A percentile compares a stretch with the other conserved stretches of the same genome.
Conservation (phyloP, 345 rosid species). For the Capsella bursapastoris region DNA sequence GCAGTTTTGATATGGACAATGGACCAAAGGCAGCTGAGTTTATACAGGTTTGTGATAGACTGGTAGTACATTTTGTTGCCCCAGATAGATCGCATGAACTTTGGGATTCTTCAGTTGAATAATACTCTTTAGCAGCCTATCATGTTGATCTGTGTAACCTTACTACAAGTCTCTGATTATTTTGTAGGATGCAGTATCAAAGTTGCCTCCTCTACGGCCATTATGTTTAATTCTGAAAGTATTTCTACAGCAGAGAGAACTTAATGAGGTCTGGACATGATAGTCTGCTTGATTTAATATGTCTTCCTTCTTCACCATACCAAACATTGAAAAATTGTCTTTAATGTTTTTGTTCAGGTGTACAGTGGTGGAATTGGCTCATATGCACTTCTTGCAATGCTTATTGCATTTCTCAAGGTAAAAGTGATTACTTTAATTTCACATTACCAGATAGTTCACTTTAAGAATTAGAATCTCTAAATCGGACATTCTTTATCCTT, state of each 20-base stretch:
- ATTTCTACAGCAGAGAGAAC: conserved; percentile 92
- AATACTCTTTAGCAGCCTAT: neutral
- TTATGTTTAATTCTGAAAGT: conserved; percentile 88
- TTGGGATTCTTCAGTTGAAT: neutral
- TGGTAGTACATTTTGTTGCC: neutral
- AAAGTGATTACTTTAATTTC: conserved; percentile 19
- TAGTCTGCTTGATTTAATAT: conserved; percentile 3
- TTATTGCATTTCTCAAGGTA: conserved; percentile 83
- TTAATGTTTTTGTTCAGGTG: conserved; percentile 58
- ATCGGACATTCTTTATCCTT: neutral
- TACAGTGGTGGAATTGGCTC: conserved; percentile 94
- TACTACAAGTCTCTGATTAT: neutral
- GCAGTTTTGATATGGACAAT: conserved; percentile 86
- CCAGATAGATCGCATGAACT: neutral
- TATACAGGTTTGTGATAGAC: conserved; percentile 68
- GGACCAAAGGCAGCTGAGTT: conserved; percentile 97
- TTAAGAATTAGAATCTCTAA: neutral
- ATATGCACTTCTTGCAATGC: conserved; percentile 91
- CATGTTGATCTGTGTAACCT: conserved; percentile 12
- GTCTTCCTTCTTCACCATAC: neutral
- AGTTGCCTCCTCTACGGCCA: conserved; percentile 78
- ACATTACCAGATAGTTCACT: neutral
- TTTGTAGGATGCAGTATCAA: conserved; percentile 68
- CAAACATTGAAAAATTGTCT: conserved; percentile 26
- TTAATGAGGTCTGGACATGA: conserved; percentile 72